Percentiles rank a stretch among this genome's conserved stretches.
phyloP scores from a whole-genome alignment of 2,329 filamentous ascomycete genomes.

The Diplodia scrobiculata region DNA sequence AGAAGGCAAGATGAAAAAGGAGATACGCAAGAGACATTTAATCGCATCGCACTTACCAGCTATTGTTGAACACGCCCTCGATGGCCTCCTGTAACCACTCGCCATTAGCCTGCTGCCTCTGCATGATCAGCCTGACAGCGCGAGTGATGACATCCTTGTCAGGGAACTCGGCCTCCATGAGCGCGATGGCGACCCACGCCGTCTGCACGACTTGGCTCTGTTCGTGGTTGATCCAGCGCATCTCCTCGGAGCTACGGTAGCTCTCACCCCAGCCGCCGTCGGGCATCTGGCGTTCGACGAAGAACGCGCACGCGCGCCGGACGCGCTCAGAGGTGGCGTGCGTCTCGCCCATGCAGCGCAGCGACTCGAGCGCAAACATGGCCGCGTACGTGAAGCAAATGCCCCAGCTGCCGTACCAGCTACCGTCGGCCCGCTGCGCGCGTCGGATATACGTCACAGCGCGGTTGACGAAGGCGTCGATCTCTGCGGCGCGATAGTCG shows the following conservation, averaged over 20 bases:
- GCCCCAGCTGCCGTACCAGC: constrained; percentile 97
- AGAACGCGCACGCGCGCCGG: constrained; percentile 77
- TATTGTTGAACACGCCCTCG: constrained; percentile 98
- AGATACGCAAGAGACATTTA: too few species aligned
- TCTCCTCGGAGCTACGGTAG: constrained; percentile 80
- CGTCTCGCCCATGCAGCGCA: constrained; percentile 78
- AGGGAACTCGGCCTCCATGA: constrained; percentile 82
- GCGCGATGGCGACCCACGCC: constrained; percentile 79
- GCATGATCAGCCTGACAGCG: constrained; percentile 80
- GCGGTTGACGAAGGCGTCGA: constrained; percentile 68
- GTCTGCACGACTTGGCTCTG: constrained; percentile 92
- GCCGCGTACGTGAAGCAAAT: constrained; percentile 97
- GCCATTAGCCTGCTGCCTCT: constrained; percentile 80
- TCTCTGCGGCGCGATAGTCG: constrained; percentile 74
- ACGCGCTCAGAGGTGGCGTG: constrained; percentile 73
- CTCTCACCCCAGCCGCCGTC: constrained; percentile 98
- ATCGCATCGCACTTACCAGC: constrained; percentile 62
- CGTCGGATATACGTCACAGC: constrained; percentile 82
- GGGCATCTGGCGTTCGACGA: constrained; percentile 77
- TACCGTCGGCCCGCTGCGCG: constrained; percentile 77
- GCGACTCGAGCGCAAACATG: constrained; percentile 92
- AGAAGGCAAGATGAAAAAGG: constrained; percentile 2
- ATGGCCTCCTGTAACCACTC: constrained; percentile 96
- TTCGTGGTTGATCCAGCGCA: constrained; percentile 73
- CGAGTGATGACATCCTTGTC: constrained; percentile 70